Percentiles rank a stretch among this genome's conserved stretches.
These are phyloP conservation scores for Alternaria triticina DNA, from an alignment of 2,329 filamentous ascomycete species.

Conservation along the genomic window DNA sequence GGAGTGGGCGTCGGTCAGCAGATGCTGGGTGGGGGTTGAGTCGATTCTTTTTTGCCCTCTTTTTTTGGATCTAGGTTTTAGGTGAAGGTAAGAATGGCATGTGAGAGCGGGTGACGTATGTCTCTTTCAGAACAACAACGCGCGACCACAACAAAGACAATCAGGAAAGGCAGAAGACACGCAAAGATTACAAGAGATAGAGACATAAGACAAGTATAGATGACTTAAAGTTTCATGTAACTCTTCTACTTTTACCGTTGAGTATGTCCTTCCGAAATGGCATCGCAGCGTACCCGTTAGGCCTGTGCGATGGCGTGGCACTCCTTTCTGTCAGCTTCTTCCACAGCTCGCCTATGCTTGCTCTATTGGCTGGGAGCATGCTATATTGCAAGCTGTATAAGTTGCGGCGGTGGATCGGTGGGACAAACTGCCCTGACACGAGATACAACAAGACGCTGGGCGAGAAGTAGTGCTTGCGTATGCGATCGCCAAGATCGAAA, in stretches of 20 bases:
- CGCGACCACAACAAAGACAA: not conserved
- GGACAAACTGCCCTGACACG: conserved; percentile 88
- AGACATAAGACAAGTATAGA: not conserved
- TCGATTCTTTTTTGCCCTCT: not conserved
- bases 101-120: not conserved
- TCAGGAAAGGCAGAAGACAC: not conserved
- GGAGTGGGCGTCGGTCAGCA: conserved; percentile 1
- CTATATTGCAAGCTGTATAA: conserved; percentile 97
- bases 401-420: conserved; percentile 91
- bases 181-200: not conserved
- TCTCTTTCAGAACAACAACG: not conserved
- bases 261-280: conserved; percentile 2
- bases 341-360: conserved; percentile 88
- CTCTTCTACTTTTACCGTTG: conserved; percentile 12
- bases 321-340: conserved; percentile 58
- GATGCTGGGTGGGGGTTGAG: not conserved
- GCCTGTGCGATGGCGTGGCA: not conserved
- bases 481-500: conserved; percentile 89
- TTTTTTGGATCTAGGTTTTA: not conserved
- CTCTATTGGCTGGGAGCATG: conserved; percentile 86
- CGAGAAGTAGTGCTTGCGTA: conserved; percentile 93
- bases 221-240: not conserved
- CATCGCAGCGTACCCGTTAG: conserved; percentile 11
- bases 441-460: conserved; percentile 87
- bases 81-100: not conserved